A percentile compares a stretch with the other conserved stretches of the same genome.
These are phyloP conservation scores for Epichloe brachyelytri DNA, from an alignment of 2,329 filamentous ascomycete genomes.

Conservation along the genomic window DNA sequence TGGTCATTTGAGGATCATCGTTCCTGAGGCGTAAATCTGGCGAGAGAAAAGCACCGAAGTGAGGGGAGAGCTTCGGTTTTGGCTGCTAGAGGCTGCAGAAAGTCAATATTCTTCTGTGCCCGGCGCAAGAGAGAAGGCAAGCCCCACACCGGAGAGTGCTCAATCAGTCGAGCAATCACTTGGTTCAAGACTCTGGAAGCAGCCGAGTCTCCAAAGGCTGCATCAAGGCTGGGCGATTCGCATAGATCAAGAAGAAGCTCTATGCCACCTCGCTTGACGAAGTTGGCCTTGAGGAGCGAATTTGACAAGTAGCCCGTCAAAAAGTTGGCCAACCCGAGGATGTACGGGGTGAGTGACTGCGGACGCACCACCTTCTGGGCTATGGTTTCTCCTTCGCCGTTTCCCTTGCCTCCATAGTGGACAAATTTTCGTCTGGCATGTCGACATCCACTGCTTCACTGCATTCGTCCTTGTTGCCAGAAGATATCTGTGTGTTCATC, in stretches of 20 bases:
- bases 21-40: constrained; percentile 24
- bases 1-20: constrained; percentile 20
- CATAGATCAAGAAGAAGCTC: constrained; percentile 76
- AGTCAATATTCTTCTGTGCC: constrained; percentile 55
- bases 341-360: constrained; percentile 48
- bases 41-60: constrained; percentile 56
- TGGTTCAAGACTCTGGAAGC: constrained; percentile 59
- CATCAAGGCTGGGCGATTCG: constrained; percentile 67
- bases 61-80: constrained; percentile 41
- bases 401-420: constrained; percentile 8
- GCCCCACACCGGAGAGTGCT: constrained; percentile 67
- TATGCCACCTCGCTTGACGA: constrained; percentile 68
- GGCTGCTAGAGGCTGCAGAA: constrained; percentile 51
- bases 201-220: constrained; percentile 42
- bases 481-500: constrained; percentile 15
- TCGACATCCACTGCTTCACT: constrained; percentile 42
- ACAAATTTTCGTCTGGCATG: constrained; percentile 43
- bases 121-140: constrained; percentile 71
- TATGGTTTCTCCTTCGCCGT: background rate
- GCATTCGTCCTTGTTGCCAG: constrained; percentile 25
- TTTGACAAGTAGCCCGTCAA: constrained; percentile 64
- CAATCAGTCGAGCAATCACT: constrained; percentile 66
- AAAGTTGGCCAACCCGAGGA: constrained; percentile 67
- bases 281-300: constrained; percentile 54
- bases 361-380: constrained; percentile 13